Conservation (phyloP, 345 rosid species). For the Eucalyptus albens region DNA sequence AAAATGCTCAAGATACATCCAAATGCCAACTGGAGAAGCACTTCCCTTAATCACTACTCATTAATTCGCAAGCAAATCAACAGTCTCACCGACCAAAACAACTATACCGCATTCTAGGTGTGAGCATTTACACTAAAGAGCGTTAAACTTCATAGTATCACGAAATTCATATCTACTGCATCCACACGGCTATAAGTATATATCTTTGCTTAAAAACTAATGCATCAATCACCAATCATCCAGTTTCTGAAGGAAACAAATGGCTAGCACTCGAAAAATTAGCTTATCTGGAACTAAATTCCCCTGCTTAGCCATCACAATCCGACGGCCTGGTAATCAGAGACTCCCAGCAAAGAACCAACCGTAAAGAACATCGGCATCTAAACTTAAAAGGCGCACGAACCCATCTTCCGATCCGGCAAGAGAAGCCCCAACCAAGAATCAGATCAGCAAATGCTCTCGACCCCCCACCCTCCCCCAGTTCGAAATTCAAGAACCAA, state of each 20-base stretch:
- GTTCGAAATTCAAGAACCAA: neutral
- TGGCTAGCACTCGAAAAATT: neutral
- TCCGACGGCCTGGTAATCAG: neutral
- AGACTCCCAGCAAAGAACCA: neutral
- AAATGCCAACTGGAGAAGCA: neutral
- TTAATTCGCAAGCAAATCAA: neutral
- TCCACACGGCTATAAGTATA: neutral
- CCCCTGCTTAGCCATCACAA: neutral
- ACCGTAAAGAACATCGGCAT: neutral
- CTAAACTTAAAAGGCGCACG: neutral
- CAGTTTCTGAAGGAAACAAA: neutral
- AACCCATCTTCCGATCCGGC: neutral
- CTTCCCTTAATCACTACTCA: neutral
- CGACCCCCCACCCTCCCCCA: neutral
- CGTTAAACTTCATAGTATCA: neutral
- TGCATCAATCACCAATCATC: neutral
- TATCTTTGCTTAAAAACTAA: neutral
- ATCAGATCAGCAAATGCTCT: neutral
- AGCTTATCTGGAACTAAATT: neutral
- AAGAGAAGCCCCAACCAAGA: neutral
- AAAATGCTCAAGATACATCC: neutral
- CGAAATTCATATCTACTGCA: neutral
- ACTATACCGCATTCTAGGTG: neutral
- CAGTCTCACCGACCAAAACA: neutral
- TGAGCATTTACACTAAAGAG: neutral